phyloP scores from a whole-genome alignment of 768 basidiomycete species.

The Rhodotorula diobovata region DNA sequence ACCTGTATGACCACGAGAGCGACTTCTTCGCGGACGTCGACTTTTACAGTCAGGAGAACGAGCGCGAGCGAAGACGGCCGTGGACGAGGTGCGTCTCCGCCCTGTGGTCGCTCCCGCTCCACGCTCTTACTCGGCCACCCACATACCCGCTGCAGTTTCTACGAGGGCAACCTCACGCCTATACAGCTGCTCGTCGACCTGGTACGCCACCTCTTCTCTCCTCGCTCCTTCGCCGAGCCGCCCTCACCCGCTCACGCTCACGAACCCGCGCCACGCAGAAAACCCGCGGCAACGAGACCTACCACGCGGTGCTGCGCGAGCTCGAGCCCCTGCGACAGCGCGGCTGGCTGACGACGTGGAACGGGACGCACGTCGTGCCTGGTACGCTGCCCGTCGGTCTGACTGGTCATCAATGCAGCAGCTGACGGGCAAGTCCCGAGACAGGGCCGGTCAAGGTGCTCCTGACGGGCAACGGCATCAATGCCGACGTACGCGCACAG shows the following conservation, averaged over 20 bases:
- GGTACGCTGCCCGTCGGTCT: background rate
- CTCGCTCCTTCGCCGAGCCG: too few species aligned
- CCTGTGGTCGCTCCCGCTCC: background rate
- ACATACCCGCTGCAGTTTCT: conserved; percentile 10
- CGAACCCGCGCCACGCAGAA: background rate
- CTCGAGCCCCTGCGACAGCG: conserved; percentile 11
- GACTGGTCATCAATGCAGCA: background rate
- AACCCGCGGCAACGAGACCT: conserved; percentile 35
- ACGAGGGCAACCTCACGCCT: conserved; percentile 22
- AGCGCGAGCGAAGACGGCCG: conserved; percentile 11
- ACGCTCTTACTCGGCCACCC: background rate
- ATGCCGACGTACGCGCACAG: conserved; percentile 23
- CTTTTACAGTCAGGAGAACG: conserved; percentile 17
- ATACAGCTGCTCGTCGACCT: conserved; percentile 33
- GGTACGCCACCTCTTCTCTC: background rate
- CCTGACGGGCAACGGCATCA: conserved; percentile 36
- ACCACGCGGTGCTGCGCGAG: conserved; percentile 18
- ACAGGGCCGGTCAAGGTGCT: conserved; percentile 29
- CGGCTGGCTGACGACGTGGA: conserved; percentile 31
- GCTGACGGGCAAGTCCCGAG: background rate
- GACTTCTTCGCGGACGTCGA: conserved; percentile 22
- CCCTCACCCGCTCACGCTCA: background rate
- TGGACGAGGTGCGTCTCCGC: conserved; percentile 19
- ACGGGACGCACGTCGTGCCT: conserved; percentile 20
- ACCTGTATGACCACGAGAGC: conserved; percentile 13